Evolutionary conservation across 1,284 basidiomycete species (phyloP).

Genomic region (Gymnopus androsaceus): DNA sequence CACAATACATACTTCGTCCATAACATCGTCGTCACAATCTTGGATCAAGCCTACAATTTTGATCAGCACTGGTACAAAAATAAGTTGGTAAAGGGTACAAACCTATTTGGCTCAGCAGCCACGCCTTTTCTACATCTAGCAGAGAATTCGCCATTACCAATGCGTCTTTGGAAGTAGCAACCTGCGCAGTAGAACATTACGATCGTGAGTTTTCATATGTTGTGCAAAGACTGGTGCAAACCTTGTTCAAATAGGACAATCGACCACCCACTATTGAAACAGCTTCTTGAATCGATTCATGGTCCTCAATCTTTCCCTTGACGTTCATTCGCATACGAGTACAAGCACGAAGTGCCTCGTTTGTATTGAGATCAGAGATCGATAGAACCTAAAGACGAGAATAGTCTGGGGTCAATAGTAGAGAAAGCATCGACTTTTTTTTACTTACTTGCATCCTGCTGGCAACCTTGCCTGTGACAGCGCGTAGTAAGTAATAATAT

Average conservation of each 20-base stretch:
- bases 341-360: conserved; percentile 66
- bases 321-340: conserved; percentile 51
- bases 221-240: conserved; percentile 24
- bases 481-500: conserved; percentile 9
- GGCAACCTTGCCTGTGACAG: conserved; percentile 59
- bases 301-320: conserved; percentile 27
- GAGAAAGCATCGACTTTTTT: background rate
- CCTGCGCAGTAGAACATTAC: conserved; percentile 25
- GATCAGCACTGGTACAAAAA: conserved; percentile 1
- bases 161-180: conserved; percentile 60
- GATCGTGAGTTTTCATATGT: conserved; percentile 6
- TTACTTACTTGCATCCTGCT: conserved; percentile 68
- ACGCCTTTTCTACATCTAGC: conserved; percentile 73
- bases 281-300: conserved; percentile 48
- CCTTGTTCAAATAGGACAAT: conserved; percentile 72
- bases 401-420: background rate
- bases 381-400: conserved; percentile 56
- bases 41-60: conserved; percentile 46
- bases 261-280: conserved; percentile 75
- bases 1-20: conserved; percentile 63
- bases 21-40: conserved; percentile 85
- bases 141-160: conserved; percentile 63
- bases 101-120: conserved; percentile 76
- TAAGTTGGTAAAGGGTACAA: conserved; percentile 33
- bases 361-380: conserved; percentile 66